A percentile compares a stretch with the other conserved stretches of the same genome.
Conservation (phyloP, 2,329 filamentous ascomycete species). For the Neonectria faginata region DNA sequence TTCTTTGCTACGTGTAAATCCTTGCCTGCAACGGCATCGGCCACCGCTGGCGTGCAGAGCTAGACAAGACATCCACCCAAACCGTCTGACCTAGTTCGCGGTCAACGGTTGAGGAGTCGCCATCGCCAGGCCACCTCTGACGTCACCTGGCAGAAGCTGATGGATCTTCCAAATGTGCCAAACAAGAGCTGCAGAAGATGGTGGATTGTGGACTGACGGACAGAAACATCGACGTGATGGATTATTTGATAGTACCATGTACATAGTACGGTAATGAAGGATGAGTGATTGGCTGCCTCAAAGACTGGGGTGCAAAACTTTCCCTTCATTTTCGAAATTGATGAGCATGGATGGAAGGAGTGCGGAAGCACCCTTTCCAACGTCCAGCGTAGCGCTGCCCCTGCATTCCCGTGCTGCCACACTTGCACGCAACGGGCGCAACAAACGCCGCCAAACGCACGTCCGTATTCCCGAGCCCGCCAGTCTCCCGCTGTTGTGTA, state of each 20-base stretch:
- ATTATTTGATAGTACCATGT: too few species aligned
- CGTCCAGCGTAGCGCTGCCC: constrained; percentile 20
- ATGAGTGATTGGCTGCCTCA: not conserved
- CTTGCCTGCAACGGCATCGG: constrained; percentile 27
- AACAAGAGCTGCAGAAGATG: not conserved
- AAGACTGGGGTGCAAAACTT: not conserved
- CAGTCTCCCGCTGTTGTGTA: constrained; percentile 27
- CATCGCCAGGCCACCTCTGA: constrained; percentile 33
- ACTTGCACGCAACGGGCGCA: not conserved
- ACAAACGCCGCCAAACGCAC: not conserved
- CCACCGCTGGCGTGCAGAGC: constrained; percentile 27
- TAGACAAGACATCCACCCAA: constrained; percentile 16
- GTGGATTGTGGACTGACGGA: constrained; percentile 9
- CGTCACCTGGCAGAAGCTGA: constrained; percentile 36
- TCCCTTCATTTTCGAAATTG: too few species aligned
- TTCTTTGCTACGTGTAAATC: constrained; percentile 25
- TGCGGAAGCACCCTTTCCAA: not conserved
- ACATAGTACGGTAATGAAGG: not conserved
- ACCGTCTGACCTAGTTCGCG: constrained; percentile 8
- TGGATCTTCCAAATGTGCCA: not conserved
- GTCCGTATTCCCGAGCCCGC: constrained; percentile 14
- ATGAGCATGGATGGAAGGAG: not conserved
- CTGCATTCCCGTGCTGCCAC: constrained; percentile 37
- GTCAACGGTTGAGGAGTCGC: constrained; percentile 18
- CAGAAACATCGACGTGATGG: not conserved